These are phyloP conservation scores for Penicillium fuscoglaucum DNA, from an alignment of 2,329 filamentous ascomycete species.

Conservation along the genomic window DNA sequence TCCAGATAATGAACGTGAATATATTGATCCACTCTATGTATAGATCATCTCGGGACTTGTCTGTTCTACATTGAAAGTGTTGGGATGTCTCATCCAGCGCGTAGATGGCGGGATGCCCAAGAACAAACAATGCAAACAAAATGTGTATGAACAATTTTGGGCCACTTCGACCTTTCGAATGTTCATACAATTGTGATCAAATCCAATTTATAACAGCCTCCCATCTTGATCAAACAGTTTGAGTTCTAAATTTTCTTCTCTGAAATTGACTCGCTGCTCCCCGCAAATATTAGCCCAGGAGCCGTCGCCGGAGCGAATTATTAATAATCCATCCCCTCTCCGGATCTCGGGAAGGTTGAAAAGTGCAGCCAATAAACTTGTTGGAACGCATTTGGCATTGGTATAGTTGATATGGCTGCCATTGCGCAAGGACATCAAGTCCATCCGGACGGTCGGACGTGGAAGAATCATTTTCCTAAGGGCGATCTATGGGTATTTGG, in stretches of 20 bases:
- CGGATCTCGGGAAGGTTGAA: not conserved
- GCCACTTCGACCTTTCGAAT: not conserved
- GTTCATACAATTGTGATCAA: not conserved
- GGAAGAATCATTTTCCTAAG: conserved; percentile 45
- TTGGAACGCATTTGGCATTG: not conserved
- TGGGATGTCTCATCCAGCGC: not conserved
- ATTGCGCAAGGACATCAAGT: conserved; percentile 22
- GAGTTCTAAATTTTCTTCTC: not conserved
- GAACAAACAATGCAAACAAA: conserved; percentile 8
- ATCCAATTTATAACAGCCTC: not conserved
- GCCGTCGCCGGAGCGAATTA: not conserved
- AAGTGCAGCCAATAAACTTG: not conserved
- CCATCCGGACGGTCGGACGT: conserved; percentile 40
- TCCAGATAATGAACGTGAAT: not conserved
- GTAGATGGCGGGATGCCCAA: not conserved
- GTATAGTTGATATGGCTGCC: conserved; percentile 15
- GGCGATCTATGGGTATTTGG: conserved; percentile 94
- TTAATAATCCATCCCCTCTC: conserved; percentile 3
- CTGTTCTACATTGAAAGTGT: not conserved
- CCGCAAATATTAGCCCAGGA: not conserved
- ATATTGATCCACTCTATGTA: not conserved
- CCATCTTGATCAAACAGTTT: not conserved
- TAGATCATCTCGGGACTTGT: not conserved
- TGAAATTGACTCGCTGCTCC: not conserved
- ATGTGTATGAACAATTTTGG: not conserved